A percentile compares a stretch with the other conserved stretches of the same genome.
These are phyloP conservation scores for Stephania cephalantha DNA, from an alignment of 164 flowering plant genomes.

Conservation along the genomic window DNA sequence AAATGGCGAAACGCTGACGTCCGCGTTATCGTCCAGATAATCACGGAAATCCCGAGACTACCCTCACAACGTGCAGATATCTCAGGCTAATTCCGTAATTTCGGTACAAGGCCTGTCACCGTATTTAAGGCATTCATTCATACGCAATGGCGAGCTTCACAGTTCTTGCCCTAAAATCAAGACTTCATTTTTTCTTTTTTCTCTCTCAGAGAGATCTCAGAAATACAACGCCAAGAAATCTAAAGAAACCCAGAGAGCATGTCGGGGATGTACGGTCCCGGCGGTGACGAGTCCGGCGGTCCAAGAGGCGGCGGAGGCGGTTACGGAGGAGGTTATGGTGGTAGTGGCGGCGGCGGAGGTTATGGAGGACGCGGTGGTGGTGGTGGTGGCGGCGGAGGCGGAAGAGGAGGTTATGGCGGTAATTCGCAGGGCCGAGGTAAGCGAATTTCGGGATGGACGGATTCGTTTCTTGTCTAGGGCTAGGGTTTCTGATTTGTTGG, in stretches of 20 bases:
- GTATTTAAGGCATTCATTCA: neutral
- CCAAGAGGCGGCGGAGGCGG: slow-evolving; percentile 19
- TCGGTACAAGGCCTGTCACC: neutral
- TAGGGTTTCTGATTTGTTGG: slow-evolving; percentile 3
- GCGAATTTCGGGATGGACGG: neutral
- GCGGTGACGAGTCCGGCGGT: slow-evolving; percentile 41
- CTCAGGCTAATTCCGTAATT: neutral
- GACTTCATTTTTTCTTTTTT: neutral
- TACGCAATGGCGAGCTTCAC: neutral
- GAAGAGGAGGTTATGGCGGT: slow-evolving; percentile 35
- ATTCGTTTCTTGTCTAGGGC: neutral
- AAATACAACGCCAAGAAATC: neutral
- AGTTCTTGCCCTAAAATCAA: neutral
- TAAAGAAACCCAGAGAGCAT: slow-evolving; percentile 30
- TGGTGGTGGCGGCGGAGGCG: slow-evolving; percentile 17
- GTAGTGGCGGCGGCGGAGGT: slow-evolving; percentile 6
- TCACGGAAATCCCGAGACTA: neutral
- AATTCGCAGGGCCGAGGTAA: slow-evolving; percentile 40
- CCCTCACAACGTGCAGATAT: neutral
- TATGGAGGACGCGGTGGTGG: slow-evolving; percentile 6
- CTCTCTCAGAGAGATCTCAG: neutral
- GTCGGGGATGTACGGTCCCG: slow-evolving; percentile 55
- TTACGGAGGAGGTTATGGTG: slow-evolving; percentile 13
- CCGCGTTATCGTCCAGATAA: no score
- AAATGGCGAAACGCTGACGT: no score